These are phyloP conservation scores for Acer saccharum DNA, from an alignment of 345 rosid species.

Conservation along the genomic window DNA sequence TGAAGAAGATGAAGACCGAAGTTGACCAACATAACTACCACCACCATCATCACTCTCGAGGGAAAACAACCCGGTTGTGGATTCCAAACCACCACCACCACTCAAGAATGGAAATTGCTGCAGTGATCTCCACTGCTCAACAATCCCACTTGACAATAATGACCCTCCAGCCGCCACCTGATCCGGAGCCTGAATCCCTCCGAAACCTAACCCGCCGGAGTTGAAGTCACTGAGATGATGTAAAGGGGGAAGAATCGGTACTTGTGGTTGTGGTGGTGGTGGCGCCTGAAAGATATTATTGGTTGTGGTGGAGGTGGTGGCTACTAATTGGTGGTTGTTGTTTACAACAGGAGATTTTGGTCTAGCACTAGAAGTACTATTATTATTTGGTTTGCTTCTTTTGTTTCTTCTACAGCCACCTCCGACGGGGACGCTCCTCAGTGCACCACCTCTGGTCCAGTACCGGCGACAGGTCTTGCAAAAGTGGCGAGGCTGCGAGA, in stretches of 20 bases:
- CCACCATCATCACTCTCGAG: slow-evolving; percentile 31
- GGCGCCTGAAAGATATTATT: slow-evolving; percentile 35
- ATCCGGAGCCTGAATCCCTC: slow-evolving; percentile 30
- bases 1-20: slow-evolving; percentile 17
- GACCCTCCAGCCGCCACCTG: slow-evolving; percentile 19
- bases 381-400: slow-evolving; percentile 47
- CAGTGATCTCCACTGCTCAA: slow-evolving; percentile 46
- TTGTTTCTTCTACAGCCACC: slow-evolving; percentile 71
- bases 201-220: slow-evolving; percentile 38
- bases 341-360: slow-evolving; percentile 46
- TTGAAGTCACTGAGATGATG: slow-evolving; percentile 37
- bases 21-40: slow-evolving; percentile 28
- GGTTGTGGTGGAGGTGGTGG: neutral
- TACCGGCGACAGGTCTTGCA: slow-evolving; percentile 77
- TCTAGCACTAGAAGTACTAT: slow-evolving; percentile 23
- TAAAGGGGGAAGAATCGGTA: slow-evolving; percentile 46
- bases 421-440: slow-evolving; percentile 74
- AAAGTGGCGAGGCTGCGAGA: slow-evolving; percentile 79
- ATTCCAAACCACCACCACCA: slow-evolving; percentile 18
- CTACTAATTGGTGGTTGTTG: neutral
- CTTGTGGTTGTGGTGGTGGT: slow-evolving; percentile 22
- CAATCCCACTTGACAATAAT: slow-evolving; percentile 34
- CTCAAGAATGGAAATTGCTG: slow-evolving; percentile 49
- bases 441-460: slow-evolving; percentile 83
- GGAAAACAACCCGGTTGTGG: slow-evolving; percentile 31